Base-by-base conservation (phyloP, 306 rosid species). In the Ceratonia siliqua region DNA sequence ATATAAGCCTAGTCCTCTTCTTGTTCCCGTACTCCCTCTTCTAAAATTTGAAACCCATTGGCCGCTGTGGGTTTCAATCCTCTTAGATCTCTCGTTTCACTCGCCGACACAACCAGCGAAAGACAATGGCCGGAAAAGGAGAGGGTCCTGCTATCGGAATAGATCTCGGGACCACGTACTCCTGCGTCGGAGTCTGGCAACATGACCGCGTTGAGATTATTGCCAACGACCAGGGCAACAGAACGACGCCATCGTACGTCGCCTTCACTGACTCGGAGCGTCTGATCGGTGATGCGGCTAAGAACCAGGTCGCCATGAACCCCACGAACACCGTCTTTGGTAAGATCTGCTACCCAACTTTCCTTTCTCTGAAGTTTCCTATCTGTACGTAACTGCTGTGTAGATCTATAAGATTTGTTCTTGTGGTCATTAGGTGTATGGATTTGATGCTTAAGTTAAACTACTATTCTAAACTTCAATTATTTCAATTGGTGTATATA, bases 101-200 rank as follows among this genome's bases (percentile, higher is more conserved):
- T 20, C 20, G 67, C 48, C 45, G 54, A 53, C 57, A 43, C 14
- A 8, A 5, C 15, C 12, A 7, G 7, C 30, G 2, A 2, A 42
- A 7, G 45, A 4, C 20, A 59, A 85, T 88, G 92, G 92, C 90
- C 70, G 90, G 88, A 6, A 88, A 88, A 56, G 92, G 92, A 48
- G 93, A 84, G 70, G 93, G 90, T 20, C 87, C 89, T 35, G 93
- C 93, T 36, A 89, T 89, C 71, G 93, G 93, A 20, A 89, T 89
- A 53, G 93, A 89, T 78, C 89, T 89, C 22, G 93, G 93, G 0
- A 89, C 93, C 11, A 89, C 93, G 0, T 89, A 89, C 71, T 89
- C 93, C 0, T 89, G 93, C 59, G 93, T 86, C 6, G 93, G 90
- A 2, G 93, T 89, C 0, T 89, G 93, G 90, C 93, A 86, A 25